Conservation (phyloP, 2,329 filamentous ascomycete species). For the Canariomyces notabilis region DNA sequence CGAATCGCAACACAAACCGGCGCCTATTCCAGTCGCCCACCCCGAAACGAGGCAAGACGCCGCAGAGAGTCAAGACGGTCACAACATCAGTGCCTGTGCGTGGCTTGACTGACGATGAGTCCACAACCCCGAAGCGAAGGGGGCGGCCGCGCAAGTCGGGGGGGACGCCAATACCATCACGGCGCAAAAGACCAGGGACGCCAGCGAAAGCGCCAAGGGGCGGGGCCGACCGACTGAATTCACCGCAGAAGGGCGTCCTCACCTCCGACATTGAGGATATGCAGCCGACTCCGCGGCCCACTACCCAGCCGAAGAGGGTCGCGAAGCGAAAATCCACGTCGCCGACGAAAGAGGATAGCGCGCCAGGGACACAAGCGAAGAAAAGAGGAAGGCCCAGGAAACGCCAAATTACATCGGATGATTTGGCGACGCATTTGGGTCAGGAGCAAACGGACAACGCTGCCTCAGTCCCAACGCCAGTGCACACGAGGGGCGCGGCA, state of each 20-base stretch:
- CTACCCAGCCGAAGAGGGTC: constrained; percentile 15
- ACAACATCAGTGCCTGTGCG: constrained; percentile 48
- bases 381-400: constrained; percentile 32
- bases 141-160: constrained; percentile 47
- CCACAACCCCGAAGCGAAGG: constrained; percentile 38
- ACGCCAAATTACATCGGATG: constrained; percentile 17
- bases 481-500: not conserved
- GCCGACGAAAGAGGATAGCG: constrained; percentile 24
- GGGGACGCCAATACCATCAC: constrained; percentile 42
- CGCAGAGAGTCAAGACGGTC: constrained; percentile 27
- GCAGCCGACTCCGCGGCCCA: constrained; percentile 26
- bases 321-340: constrained; percentile 26
- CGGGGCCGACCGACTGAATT: not conserved
- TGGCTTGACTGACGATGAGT: constrained; percentile 40
- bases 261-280: constrained; percentile 28
- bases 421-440: constrained; percentile 23
- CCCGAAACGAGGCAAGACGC: constrained; percentile 31
- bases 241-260: constrained; percentile 19
- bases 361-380: constrained; percentile 23
- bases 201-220: constrained; percentile 27
- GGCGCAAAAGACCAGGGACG: constrained; percentile 43
- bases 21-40: constrained; percentile 43
- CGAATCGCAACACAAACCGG: constrained; percentile 30
- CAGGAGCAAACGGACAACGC: constrained; percentile 19
- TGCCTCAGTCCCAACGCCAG: constrained; percentile 4